phyloP scores from a whole-genome alignment of 2,329 filamentous ascomycete species.

The Monosporascus sp. region DNA sequence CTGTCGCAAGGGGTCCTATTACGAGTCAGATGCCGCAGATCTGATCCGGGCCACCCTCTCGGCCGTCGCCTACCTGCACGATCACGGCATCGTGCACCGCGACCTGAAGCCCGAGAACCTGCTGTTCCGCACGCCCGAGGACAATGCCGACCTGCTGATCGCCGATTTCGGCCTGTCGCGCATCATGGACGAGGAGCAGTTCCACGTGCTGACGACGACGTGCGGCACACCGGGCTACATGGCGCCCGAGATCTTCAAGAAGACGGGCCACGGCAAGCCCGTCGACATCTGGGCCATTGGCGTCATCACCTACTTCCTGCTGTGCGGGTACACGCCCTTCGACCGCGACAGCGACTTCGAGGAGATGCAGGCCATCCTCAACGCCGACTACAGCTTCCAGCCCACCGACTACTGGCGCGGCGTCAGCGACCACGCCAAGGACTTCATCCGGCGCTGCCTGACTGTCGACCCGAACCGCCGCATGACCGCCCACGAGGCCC shows the following conservation, averaged over 20 bases:
- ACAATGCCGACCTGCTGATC: slow-evolving; percentile 94
- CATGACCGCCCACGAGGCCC: slow-evolving; percentile 82
- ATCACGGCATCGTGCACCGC: slow-evolving; percentile 96
- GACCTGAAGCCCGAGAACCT: slow-evolving; percentile 97
- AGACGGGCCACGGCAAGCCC: slow-evolving; percentile 94
- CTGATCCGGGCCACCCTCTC: slow-evolving; percentile 91
- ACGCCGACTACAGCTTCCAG: slow-evolving; percentile 93
- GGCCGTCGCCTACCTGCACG: slow-evolving; percentile 96
- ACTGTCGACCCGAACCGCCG: slow-evolving; percentile 83
- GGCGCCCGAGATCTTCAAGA: slow-evolving; percentile 99
- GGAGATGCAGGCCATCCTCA: slow-evolving; percentile 98
- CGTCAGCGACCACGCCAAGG: slow-evolving; percentile 77
- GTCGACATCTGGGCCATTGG: slow-evolving; percentile 98
- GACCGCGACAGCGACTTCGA: slow-evolving; percentile 96
- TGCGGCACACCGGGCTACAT: slow-evolving; percentile 98
- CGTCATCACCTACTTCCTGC: slow-evolving; percentile 96
- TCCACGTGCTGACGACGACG: slow-evolving; percentile 94
- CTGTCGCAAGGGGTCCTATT: slow-evolving; percentile 97
- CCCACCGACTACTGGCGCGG: slow-evolving; percentile 95
- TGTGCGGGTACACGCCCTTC: slow-evolving; percentile 97
- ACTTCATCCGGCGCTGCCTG: slow-evolving; percentile 88
- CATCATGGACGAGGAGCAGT: slow-evolving; percentile 99
- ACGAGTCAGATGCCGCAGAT: slow-evolving; percentile 93
- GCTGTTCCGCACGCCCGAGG: slow-evolving; percentile 92
- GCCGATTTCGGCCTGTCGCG: slow-evolving; percentile 93